Evolutionary conservation across 23 red algal genomes (phyloP), one percentile per base, ranked within the genome.

Genomic region (Porphyridium purpureum): DNA sequence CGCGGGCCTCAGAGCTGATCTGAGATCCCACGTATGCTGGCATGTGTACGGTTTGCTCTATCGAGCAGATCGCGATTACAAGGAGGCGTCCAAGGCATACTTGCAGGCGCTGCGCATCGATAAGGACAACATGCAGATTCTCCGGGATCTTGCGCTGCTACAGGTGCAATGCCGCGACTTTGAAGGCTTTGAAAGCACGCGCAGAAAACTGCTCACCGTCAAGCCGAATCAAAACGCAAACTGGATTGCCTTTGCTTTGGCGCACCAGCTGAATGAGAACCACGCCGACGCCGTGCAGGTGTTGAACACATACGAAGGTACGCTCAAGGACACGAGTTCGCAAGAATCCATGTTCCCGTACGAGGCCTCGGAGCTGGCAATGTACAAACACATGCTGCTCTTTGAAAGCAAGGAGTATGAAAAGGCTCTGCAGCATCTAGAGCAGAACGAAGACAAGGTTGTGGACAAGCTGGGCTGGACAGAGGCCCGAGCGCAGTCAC

Each of bases 141-240:
- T 98, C 21, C 63, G 90, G 7, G 90, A 98, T 56, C 71, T 98
- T 27, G 79, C 78, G 24, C 54, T 83, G 6, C 49, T 98, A 26
- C 90, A 98, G 59, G 64, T 85, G 23, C 90, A 98, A 29, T 80
- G 72, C 29, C 80, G 90, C 36, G 80, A 98, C 52, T 85, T 82
- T 52, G 80, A 86, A 4, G 90, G 90, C 23, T 46, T 85, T 22
- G 50, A 75, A 19, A 57, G 66, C 7, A 86, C 90, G 5, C 59
- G 78, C 19, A 35, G 70, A 15, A 57, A 63, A 0, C 40, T 98
- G 59, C 59, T 98, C 17, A 83, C 62, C 11, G 50, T 81, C 31
- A 66, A 74, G 30, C 79, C 90, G 1, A 72, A 59, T 14, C 67
- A 64, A 24, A 38, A 58, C 30, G 54, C 59, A 26, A 74, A 98